A percentile compares a stretch with the other conserved stretches of the same genome.
phyloP scores from a whole-genome alignment of 1,284 basidiomycete species.

The Cutaneotrichosporon daszewskae region DNA sequence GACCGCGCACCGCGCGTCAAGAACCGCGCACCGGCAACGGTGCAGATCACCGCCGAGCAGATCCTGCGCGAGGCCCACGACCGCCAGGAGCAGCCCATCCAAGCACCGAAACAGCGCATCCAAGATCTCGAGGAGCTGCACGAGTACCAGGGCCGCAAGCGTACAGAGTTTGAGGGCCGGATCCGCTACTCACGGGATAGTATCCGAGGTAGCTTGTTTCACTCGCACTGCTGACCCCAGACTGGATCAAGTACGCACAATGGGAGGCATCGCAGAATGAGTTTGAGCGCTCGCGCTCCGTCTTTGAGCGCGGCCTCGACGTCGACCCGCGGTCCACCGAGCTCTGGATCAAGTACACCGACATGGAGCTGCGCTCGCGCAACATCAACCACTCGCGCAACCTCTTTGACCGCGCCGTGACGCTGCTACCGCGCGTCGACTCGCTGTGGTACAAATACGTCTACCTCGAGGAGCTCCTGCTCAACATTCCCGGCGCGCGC shows the following conservation, averaged over 20 bases:
- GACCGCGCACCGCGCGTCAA: constrained; percentile 64
- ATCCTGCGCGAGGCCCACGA: constrained; percentile 97
- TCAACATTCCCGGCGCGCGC: constrained; percentile 89
- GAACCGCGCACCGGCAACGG: constrained; percentile 85
- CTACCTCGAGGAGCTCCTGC: constrained; percentile 92
- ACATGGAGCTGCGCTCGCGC: constrained; percentile 94
- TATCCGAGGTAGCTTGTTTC: constrained; percentile 40
- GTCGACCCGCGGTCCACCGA: constrained; percentile 84
- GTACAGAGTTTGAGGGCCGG: constrained; percentile 94
- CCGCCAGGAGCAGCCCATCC: constrained; percentile 83
- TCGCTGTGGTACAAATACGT: constrained; percentile 96
- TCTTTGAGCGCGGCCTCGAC: constrained; percentile 94
- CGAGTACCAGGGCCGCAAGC: constrained; percentile 90
- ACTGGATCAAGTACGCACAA: constrained; percentile 59
- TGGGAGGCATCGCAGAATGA: constrained; percentile 95
- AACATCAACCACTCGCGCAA: constrained; percentile 97
- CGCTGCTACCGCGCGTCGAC: constrained; percentile 89
- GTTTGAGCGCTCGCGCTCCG: constrained; percentile 83
- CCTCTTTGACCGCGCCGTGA: constrained; percentile 92
- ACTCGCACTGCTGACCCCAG: constrained; percentile 22
- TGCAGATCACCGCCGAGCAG: constrained; percentile 98
- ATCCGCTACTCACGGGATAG: constrained; percentile 72
- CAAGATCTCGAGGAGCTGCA: constrained; percentile 96
- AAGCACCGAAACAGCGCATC: constrained; percentile 87
- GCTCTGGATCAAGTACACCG: constrained; percentile 94